Base-by-base conservation (phyloP, 495 filamentous ascomycete species). In the Penicillium riverlandense region DNA sequence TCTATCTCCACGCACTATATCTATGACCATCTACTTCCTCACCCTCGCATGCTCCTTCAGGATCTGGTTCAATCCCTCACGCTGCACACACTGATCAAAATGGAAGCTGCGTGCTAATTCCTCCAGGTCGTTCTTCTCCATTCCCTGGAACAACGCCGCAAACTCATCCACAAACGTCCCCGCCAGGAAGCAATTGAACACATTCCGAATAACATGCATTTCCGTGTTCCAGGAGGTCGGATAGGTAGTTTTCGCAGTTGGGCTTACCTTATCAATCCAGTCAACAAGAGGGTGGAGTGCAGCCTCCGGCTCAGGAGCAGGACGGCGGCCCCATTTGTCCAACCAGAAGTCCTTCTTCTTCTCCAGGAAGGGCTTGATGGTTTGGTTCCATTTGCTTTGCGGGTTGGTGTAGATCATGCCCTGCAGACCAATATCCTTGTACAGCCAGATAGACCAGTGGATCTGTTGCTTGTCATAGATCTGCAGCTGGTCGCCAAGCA, bases 361-460 rank as follows among this genome's bases (percentile, higher is more conserved):
- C 30, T 66, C 65, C 0, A 82, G 53, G 58, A 82, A 80, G 0
- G 72, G 65, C 29, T 61, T 38, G 37, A 80, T 62, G 0, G 69
- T 64, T 33, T 61, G 61, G 52, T 77, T 78, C 55, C 74, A 83
- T 27, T 62, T 56, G 37, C 66, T 69, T 30, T 68, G 39, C 0
- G 76, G 72, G 38, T 57, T 59, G 7, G 71, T 61, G 44, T 79
- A 66, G 10, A 81, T 65, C 78, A 84, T 82, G 12, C 80, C 80
- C 56, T 83, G 79, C 36, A 75, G 69, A 4, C 78, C 79, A 45
- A 84, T 77, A 45, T 85, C 79, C 40, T 83, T 83, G 60, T 83
- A 84, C 0, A 78, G 55, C 80, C 79, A 84, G 53, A 84, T 83
- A 35, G 63, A 72, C 80, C 79, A 84, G 48, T 65, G 62, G 41